Percentiles rank a stretch among this genome's conserved stretches.
Conservation (phyloP, 2,329 filamentous ascomycete genomes). For the Sporothrix luriei region DNA sequence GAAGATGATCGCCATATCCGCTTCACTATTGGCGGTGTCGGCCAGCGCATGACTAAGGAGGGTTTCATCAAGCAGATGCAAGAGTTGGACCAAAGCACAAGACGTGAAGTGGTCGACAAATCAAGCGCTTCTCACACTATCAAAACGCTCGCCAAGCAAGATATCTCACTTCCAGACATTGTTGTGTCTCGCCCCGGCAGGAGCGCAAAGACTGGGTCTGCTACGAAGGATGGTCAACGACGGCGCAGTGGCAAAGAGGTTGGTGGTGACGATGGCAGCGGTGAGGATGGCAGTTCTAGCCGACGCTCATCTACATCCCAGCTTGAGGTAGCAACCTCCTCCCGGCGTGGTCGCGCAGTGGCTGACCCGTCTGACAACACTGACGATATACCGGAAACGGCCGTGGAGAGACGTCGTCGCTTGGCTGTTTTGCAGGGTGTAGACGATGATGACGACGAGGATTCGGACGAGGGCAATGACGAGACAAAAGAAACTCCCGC, state of each 20-base stretch:
- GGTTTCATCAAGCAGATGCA: slow-evolving; percentile 77
- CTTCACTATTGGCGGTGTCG: slow-evolving; percentile 75
- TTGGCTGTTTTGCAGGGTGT: slow-evolving; percentile 56
- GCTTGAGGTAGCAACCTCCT: background rate
- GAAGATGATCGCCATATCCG: slow-evolving; percentile 72
- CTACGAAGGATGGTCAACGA: background rate
- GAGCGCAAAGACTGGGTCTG: slow-evolving; percentile 6
- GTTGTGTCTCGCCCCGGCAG: slow-evolving; percentile 23
- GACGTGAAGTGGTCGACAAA: slow-evolving; percentile 56
- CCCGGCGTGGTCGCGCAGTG: background rate
- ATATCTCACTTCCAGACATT: slow-evolving; percentile 34
- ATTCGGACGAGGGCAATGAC: slow-evolving; percentile 45
- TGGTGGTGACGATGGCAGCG: background rate
- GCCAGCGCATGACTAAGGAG: slow-evolving; percentile 74
- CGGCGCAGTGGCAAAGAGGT: slow-evolving; percentile 6
- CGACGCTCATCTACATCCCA: slow-evolving; percentile 28
- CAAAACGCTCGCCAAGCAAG: slow-evolving; percentile 55
- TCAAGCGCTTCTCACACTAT: slow-evolving; percentile 53
- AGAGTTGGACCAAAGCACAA: slow-evolving; percentile 68
- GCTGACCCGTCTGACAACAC: background rate
- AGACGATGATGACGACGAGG: slow-evolving; percentile 49
- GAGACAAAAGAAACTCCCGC: slow-evolving; percentile 66
- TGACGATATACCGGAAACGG: slow-evolving; percentile 57
- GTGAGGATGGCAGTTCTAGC: slow-evolving; percentile 10
- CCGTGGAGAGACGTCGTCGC: slow-evolving; percentile 68